Base-by-base conservation (phyloP, 148 eudicot species). In the Fagopyrum esculentum region DNA sequence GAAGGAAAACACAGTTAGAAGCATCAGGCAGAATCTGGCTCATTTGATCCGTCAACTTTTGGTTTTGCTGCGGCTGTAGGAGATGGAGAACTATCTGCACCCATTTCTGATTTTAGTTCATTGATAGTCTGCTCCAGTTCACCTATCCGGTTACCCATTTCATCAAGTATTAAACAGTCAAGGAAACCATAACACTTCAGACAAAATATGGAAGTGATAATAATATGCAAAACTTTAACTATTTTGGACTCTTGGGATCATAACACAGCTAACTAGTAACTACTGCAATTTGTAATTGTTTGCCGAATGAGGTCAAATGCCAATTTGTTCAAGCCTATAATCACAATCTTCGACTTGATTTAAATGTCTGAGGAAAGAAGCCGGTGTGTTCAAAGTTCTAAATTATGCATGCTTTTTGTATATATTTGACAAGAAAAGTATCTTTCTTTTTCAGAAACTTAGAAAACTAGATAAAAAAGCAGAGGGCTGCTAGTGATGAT, bases 91-190 rank as follows among this genome's bases (percentile, higher is more conserved):
- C 89, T 85, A 72, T 89, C 90, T 29, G 86, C 81, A 71, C 90
- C 93, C 89, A 87, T 87, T 74, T 90, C 89, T 5, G 80, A 29
- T 82, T 86, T 83, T 13, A 85, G 86, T 17, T 86, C 89, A 71
- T 83, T 87, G 82, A 87, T 87, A 82, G 91, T 87, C 75, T 87
- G 91, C 85, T 89, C 93, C 82, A 89, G 51, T 48, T 89, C 93
- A 49, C 82, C 89, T 59, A 87, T 89, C 74, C 91, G 86, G 79
- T 75, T 71, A 26, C 91, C 91, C 93, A 89, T 89, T 79, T 89
- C 93, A 84, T 89, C 93, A 55, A 89, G 93, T 89, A 78, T 61
- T 71, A 45, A 63, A 48, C 11, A 40, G 88, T 89, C 73, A 85
- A 85, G 81, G 87, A 81, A 81, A 76, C 47, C 45, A 63, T 43